Percentiles rank a stretch among this genome's conserved stretches.
phyloP scores from a whole-genome alignment of 139 green algal genomes.

The Ettlia oleoabundans region DNA sequence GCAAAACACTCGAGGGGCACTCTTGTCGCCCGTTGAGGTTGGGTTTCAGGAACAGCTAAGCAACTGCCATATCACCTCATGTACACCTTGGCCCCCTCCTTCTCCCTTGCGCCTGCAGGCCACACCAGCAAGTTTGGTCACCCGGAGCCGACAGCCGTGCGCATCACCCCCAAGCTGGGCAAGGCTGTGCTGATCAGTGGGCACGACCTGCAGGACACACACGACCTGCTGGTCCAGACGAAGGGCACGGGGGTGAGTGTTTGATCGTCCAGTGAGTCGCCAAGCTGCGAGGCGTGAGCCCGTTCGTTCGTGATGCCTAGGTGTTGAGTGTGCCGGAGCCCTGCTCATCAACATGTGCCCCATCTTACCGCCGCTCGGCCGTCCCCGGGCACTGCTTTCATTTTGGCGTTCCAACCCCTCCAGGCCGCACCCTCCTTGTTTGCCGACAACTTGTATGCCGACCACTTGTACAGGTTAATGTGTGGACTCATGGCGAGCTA shows the following conservation, averaged over 20 bases:
- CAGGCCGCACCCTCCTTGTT: background rate
- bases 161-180: conserved; percentile 60
- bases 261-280: no score
- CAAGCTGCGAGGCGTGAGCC: no score
- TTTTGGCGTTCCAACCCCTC: no score
- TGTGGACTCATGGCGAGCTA: conserved; percentile 88
- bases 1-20: no score
- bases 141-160: conserved; percentile 62
- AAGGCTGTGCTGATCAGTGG: conserved; percentile 79
- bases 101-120: background rate
- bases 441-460: no score
- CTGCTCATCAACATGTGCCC: no score
- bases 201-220: conserved; percentile 80
- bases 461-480: conserved; percentile 60
- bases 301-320: no score
- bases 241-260: conserved; percentile 60
- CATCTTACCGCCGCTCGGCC: no score
- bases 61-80: background rate
- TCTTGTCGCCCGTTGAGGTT: no score
- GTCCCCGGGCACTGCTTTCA: no score
- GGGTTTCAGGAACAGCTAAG: no score
- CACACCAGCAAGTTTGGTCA: conserved; percentile 70
- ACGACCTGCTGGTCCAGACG: conserved; percentile 72
- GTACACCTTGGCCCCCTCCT: background rate
- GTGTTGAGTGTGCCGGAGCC: no score